A percentile compares a stretch with the other conserved stretches of the same genome.
Conservation (phyloP, 306 rosid species). For the Cicer cuneatum region DNA sequence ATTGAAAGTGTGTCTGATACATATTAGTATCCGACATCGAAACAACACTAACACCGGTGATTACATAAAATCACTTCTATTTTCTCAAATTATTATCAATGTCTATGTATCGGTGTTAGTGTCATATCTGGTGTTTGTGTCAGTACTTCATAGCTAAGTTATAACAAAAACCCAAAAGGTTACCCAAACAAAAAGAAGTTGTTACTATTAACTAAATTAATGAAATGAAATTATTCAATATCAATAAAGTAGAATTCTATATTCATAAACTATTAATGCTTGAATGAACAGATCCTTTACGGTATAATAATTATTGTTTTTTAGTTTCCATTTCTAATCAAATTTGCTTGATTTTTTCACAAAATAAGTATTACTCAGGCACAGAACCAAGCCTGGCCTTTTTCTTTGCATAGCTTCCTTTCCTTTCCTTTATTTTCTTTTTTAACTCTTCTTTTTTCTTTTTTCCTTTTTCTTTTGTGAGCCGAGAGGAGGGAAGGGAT, state of each 20-base stretch:
- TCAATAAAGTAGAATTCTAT: slow-evolving; percentile 23
- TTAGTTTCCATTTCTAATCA: slow-evolving; percentile 17
- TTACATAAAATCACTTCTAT: too few species aligned
- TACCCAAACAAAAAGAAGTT: slow-evolving; percentile 24
- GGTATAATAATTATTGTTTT: slow-evolving; percentile 24
- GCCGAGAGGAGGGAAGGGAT: slow-evolving; percentile 46
- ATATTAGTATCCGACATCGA: too few species aligned
- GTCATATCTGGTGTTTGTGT: too few species aligned
- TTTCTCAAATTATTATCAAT: too few species aligned
- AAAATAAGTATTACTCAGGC: slow-evolving; percentile 24
- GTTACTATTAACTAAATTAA: background rate
- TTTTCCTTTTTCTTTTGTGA: slow-evolving; percentile 35
- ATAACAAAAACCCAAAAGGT: slow-evolving; percentile 2
- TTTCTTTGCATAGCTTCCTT: slow-evolving; percentile 39
- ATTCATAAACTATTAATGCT: slow-evolving; percentile 22
- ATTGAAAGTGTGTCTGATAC: too few species aligned
- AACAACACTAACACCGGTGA: too few species aligned
- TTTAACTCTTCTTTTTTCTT: background rate
- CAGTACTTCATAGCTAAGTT: background rate
- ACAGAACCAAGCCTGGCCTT: slow-evolving; percentile 38
- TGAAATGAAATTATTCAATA: slow-evolving; percentile 13
- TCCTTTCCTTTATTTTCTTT: slow-evolving; percentile 1
- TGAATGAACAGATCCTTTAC: background rate
- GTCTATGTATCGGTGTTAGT: too few species aligned
- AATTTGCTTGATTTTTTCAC: slow-evolving; percentile 39